Evolutionary conservation across 257 asterid genomes (phyloP).

Genomic region (Thymus mandschuricus): DNA sequence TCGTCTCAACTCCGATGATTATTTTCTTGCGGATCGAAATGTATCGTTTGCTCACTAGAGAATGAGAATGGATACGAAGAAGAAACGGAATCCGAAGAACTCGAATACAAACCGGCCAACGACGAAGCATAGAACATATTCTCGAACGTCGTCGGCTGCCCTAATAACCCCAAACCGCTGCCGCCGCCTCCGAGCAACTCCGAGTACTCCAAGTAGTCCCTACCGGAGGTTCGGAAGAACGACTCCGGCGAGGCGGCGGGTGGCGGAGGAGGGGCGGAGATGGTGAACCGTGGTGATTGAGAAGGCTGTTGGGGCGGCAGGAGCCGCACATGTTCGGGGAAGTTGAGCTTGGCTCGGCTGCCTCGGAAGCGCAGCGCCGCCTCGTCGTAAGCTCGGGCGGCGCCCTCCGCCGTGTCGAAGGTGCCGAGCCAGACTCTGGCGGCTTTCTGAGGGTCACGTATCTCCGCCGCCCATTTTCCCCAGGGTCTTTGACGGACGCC

Average conservation of each 20-base stretch:
- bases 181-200: conserved; percentile 50
- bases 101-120: conserved; percentile 50
- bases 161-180: conserved; percentile 36
- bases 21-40: conserved; percentile 40
- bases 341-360: conserved; percentile 81
- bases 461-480: conserved; percentile 99
- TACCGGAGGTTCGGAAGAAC: conserved; percentile 33
- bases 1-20: conserved; percentile 23
- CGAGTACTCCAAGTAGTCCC: conserved; percentile 66
- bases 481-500: conserved; percentile 95
- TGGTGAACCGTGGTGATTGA: conserved; percentile 31
- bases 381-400: conserved; percentile 90
- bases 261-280: conserved; percentile 26
- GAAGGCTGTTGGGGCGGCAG: conserved; percentile 30
- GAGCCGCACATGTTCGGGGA: conserved; percentile 64
- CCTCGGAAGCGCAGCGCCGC: conserved; percentile 88
- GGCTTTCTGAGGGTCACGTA: conserved; percentile 86
- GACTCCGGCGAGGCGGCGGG: conserved; percentile 32
- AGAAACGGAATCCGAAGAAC: conserved; percentile 16
- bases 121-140: conserved; percentile 58
- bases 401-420: conserved; percentile 86
- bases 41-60: conserved; percentile 40
- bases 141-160: conserved; percentile 40
- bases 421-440: conserved; percentile 94
- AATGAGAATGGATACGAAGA: conserved; percentile 49